A percentile compares a stretch with the other conserved stretches of the same genome.
Conservation (phyloP, 495 filamentous ascomycete species). For the Hypoxylon trugodes region DNA sequence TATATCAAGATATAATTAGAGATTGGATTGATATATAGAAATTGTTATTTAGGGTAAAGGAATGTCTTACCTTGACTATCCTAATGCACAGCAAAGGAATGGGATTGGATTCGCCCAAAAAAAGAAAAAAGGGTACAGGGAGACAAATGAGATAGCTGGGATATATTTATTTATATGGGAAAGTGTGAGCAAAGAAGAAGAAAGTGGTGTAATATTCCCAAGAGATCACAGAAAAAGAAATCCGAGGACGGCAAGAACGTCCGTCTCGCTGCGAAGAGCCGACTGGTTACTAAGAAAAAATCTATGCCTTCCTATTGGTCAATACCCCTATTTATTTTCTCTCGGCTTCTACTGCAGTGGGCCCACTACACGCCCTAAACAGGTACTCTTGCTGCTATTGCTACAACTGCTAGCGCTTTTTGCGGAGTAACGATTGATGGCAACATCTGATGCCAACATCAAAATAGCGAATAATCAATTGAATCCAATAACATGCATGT, state of each 20-base stretch:
- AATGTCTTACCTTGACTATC: slow-evolving; percentile 36
- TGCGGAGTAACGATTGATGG: slow-evolving; percentile 11
- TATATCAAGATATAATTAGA: slow-evolving; percentile 40
- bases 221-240: slow-evolving; percentile 27
- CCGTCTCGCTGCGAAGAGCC: slow-evolving; percentile 14
- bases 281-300: slow-evolving; percentile 33
- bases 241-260: slow-evolving; percentile 27
- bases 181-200: slow-evolving; percentile 18
- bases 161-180: slow-evolving; percentile 19
- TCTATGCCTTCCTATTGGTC: slow-evolving; percentile 26
- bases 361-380: slow-evolving; percentile 18
- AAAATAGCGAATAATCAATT: slow-evolving; percentile 17
- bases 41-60: slow-evolving; percentile 27
- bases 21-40: slow-evolving; percentile 27
- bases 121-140: slow-evolving; percentile 25
- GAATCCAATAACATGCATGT: slow-evolving; percentile 5
- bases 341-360: slow-evolving; percentile 33
- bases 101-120: slow-evolving; percentile 31
- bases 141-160: slow-evolving; percentile 11
- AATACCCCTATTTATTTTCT: slow-evolving; percentile 20
- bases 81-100: slow-evolving; percentile 31
- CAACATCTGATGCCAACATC: slow-evolving; percentile 31
- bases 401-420: neutral
- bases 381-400: neutral
- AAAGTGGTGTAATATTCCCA: slow-evolving; percentile 32